These are phyloP conservation scores for Umbelopsis vinacea DNA, from an alignment of 192 early-diverging fungal species.

Conservation along the genomic window DNA sequence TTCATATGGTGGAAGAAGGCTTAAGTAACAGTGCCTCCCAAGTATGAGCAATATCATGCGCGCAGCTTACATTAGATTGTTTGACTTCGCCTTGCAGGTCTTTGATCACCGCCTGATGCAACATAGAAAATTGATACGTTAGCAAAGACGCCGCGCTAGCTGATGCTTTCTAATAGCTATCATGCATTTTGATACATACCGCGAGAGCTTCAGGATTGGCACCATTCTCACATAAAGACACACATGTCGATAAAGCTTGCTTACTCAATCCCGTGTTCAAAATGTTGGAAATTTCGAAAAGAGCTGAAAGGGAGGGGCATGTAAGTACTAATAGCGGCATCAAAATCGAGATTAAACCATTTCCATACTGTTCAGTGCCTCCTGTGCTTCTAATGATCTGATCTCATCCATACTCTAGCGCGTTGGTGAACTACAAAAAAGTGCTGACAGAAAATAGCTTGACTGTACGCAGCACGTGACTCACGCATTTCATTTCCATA, in stretches of 20 bases:
- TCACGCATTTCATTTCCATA: no score
- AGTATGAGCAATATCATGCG: background rate
- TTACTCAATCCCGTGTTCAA: constrained; percentile 15
- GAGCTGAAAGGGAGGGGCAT: background rate
- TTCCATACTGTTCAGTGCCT: constrained; percentile 5
- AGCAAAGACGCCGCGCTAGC: background rate
- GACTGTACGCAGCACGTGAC: background rate
- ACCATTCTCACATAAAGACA: constrained; percentile 29
- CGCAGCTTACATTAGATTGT: constrained; percentile 3
- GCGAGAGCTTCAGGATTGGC: constrained; percentile 29
- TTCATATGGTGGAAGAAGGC: no score
- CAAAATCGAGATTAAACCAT: background rate
- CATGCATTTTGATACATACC: background rate
- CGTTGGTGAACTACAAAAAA: no score
- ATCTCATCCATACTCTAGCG: background rate
- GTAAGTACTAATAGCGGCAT: background rate
- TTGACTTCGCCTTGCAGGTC: constrained; percentile 23
- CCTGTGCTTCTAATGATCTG: constrained; percentile 7
- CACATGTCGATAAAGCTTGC: constrained; percentile 21
- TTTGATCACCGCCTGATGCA: constrained; percentile 30
- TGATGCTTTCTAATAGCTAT: background rate
- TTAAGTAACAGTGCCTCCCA: no score
- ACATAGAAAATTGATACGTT: background rate
- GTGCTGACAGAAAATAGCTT: no score
- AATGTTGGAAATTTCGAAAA: constrained; percentile 24